Base-by-base conservation (phyloP, 1,139 yeast species). In the Kurtzmaniella quercitrusa region DNA sequence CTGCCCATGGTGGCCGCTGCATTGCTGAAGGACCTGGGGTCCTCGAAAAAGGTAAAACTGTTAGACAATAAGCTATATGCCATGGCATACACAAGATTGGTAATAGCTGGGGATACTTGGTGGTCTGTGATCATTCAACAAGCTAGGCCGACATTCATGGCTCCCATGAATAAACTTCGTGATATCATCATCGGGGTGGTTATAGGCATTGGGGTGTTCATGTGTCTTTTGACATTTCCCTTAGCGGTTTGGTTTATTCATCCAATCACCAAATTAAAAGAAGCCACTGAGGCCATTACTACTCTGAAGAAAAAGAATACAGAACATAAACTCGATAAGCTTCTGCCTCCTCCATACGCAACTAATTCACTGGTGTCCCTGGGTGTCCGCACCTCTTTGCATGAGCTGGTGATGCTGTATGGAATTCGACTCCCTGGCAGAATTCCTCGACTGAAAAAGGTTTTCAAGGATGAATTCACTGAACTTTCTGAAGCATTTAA, bases 401-500 rank as follows among this genome's bases (percentile, higher is more conserved):
- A 36, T 36, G 38, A 60, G 2, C 63, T 70, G 0, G 63, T 62
- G 11, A 60, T 66, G 48, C 66, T 75, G 5, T 60, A 70, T 5
- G 78, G 70, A 5, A 70, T 70, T 38, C 54, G 71, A 39, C 56
- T 70, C 21, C 80, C 83, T 0, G 68, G 77, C 1, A 67, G 78
- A 46, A 82, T 83, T 6, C 78, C 81, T 1, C 67, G 65, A 24
- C 70, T 80, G n/a, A 71, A 79, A 44, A 71, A 84, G 40, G 61
- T 85, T 39, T 81, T 88, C 57, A 75, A 81, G 42, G 97, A 93
- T 67, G 98, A 93, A 62, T 73, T 91, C 42, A 85, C 93, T 0
- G 96, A 89, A 54, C 69, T 91, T 41, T 83, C 95, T 0, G 93
- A 85, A 41, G 93, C 96, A 0, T 93, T 90, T 62, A 90, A 90